Evolutionary conservation across 2,329 filamentous ascomycete genomes (phyloP).

Genomic region (Diaporthe destruens): DNA sequence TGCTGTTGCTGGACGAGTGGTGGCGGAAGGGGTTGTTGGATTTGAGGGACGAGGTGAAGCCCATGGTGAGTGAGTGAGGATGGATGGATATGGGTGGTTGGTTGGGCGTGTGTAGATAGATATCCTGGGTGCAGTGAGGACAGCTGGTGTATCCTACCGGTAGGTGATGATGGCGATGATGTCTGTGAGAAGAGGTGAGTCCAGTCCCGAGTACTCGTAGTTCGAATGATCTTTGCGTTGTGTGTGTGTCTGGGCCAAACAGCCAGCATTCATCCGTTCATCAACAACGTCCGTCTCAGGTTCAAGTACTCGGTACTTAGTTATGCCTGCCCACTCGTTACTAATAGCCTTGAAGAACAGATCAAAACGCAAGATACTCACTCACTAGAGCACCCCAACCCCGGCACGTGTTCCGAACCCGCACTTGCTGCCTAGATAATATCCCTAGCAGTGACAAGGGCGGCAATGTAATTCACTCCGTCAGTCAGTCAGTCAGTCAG

Average conservation of each 20-base stretch:
- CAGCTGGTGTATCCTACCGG: too few relatives aligned
- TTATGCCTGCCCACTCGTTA: too few relatives aligned
- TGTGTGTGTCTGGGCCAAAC: not conserved
- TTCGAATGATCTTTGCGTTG: not conserved
- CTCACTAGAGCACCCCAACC: not conserved
- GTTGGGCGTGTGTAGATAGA: too few relatives aligned
- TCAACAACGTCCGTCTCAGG: conserved; percentile 6
- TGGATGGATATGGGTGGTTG: too few relatives aligned
- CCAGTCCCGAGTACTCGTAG: not conserved
- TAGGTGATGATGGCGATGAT: too few relatives aligned
- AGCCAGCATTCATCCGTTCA: too few relatives aligned
- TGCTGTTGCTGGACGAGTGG: conserved; percentile 37
- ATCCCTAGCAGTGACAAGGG: not conserved
- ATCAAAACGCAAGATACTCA: not conserved
- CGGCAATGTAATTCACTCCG: not conserved
- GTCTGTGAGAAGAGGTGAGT: not conserved
- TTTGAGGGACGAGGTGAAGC: conserved; percentile 35
- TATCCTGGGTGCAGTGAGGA: too few relatives aligned
- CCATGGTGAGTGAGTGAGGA: conserved; percentile 31
- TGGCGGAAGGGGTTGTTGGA: conserved; percentile 42
- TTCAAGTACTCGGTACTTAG: not conserved
- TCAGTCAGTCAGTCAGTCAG: not conserved
- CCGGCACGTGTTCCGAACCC: not conserved
- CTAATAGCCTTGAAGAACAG: too few relatives aligned
- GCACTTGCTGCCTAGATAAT: not conserved